Evolutionary conservation across 768 basidiomycete species (phyloP).

Genomic region (Pulveroboletus sp.): DNA sequence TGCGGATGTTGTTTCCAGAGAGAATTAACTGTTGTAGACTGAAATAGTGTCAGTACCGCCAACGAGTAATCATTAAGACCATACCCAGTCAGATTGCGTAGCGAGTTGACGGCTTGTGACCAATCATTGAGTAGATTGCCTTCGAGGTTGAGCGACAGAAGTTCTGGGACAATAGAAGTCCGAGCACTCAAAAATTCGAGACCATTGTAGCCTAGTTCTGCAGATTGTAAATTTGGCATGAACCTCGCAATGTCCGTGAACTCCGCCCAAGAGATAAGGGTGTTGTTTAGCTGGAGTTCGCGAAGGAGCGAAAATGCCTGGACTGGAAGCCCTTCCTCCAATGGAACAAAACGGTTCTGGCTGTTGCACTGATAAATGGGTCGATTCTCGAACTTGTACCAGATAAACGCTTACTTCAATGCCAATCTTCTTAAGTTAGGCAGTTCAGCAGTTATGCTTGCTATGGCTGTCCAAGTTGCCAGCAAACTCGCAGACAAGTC

Average conservation of each 20-base stretch:
- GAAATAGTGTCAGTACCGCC: slow-evolving; percentile 7
- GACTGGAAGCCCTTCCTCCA: slow-evolving; percentile 31
- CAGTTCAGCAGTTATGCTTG: slow-evolving; percentile 59
- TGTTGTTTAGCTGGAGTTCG: slow-evolving; percentile 73
- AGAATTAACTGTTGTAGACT: slow-evolving; percentile 64
- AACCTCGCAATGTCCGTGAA: slow-evolving; percentile 45
- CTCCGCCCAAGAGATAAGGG: slow-evolving; percentile 68
- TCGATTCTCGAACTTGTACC: slow-evolving; percentile 8
- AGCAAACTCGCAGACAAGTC: slow-evolving; percentile 79
- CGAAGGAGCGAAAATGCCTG: slow-evolving; percentile 48
- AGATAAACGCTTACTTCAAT: slow-evolving; percentile 64
- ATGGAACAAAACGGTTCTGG: slow-evolving; percentile 58
- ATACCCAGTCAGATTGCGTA: slow-evolving; percentile 47
- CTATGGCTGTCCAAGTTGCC: slow-evolving; percentile 64
- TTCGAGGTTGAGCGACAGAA: slow-evolving; percentile 66
- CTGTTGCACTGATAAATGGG: slow-evolving; percentile 37
- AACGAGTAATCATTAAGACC: not conserved
- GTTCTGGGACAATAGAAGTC: slow-evolving; percentile 18
- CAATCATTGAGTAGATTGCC: slow-evolving; percentile 60
- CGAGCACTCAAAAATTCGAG: slow-evolving; percentile 35
- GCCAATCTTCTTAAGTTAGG: slow-evolving; percentile 59
- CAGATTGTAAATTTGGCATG: slow-evolving; percentile 51
- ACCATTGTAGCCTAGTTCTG: slow-evolving; percentile 73
- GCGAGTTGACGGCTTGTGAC: slow-evolving; percentile 43
- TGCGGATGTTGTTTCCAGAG: slow-evolving; percentile 54